phyloP scores from a whole-genome alignment of 148 eudicot genomes.

The Linanthus parryae region DNA sequence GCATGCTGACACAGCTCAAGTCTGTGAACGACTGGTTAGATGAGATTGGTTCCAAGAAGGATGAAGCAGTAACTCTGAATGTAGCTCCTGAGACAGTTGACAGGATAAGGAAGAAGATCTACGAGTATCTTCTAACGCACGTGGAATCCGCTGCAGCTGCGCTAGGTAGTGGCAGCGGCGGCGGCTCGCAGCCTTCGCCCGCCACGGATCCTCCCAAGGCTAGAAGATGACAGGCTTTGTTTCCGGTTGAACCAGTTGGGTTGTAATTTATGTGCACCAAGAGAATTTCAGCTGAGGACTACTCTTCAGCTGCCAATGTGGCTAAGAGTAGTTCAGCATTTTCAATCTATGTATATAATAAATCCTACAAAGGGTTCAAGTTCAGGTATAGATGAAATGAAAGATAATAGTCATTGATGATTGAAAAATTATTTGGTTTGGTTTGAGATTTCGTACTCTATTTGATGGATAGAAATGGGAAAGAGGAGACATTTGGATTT shows the following conservation, averaged over 20 bases:
- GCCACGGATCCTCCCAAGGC: constrained; percentile 36
- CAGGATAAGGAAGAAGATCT: constrained; percentile 85
- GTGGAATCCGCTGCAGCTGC: constrained; percentile 98
- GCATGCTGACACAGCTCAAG: constrained; percentile 84
- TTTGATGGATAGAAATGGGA: too few species aligned
- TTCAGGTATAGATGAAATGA: constrained; percentile 12
- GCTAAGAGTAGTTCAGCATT: constrained; percentile 10
- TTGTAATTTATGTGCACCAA: too few species aligned
- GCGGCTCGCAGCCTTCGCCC: constrained; percentile 28
- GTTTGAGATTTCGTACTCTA: too few species aligned
- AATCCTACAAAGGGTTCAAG: constrained; percentile 17
- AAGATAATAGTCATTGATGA: neutral
- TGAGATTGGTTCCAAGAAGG: constrained; percentile 48
- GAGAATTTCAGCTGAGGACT: too few species aligned
- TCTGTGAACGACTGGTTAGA: constrained; percentile 94
- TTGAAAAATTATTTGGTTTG: too few species aligned
- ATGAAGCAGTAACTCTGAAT: constrained; percentile 22
- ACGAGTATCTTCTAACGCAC: constrained; percentile 86
- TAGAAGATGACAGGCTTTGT: constrained; percentile 44
- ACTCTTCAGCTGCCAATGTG: constrained; percentile 16
- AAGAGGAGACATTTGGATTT: too few species aligned
- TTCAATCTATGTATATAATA: constrained; percentile 12
- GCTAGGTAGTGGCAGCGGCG: constrained; percentile 69
- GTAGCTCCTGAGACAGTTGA: constrained; percentile 62
- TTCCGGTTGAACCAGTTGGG: too few species aligned